Evolutionary conservation across 2,329 filamentous ascomycete genomes (phyloP).

Genomic region (Monilinia aucupariae): DNA sequence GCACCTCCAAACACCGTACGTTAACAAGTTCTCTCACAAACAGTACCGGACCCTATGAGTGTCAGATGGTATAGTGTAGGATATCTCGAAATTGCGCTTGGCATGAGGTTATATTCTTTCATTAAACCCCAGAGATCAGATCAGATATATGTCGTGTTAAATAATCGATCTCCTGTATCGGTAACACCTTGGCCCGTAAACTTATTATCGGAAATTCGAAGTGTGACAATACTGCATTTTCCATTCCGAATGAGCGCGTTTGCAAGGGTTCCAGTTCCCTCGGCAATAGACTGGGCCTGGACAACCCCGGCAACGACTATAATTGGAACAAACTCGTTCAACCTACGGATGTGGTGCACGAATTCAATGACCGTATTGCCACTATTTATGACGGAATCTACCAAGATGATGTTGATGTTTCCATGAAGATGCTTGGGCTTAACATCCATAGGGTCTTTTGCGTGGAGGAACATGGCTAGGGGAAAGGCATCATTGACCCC

Average conservation of each 20-base stretch:
- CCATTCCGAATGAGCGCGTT: conserved; percentile 31
- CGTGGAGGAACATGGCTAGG: conserved; percentile 47
- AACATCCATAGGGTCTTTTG: conserved; percentile 40
- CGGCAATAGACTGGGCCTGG: conserved; percentile 37
- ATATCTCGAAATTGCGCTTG: not conserved
- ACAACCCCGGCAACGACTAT: conserved; percentile 52
- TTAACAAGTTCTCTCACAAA: too few relatives aligned
- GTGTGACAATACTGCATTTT: conserved; percentile 37
- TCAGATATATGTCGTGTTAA: conserved; percentile 48
- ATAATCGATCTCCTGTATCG: conserved; percentile 54
- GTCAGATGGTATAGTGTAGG: not conserved
- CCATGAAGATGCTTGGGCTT: conserved; percentile 39
- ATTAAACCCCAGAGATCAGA: not conserved
- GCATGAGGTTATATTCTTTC: too few relatives aligned
- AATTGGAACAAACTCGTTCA: conserved; percentile 41
- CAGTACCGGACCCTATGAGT: not conserved
- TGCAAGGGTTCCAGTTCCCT: not conserved
- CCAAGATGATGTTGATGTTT: conserved; percentile 44
- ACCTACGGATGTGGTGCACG: conserved; percentile 41
- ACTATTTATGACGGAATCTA: conserved; percentile 58
- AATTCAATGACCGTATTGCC: conserved; percentile 48
- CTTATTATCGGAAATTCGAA: conserved; percentile 52
- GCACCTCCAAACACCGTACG: too few relatives aligned
- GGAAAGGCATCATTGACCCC: conserved; percentile 52
- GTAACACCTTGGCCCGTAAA: conserved; percentile 48